These are phyloP conservation scores for Backusella parvicylindrica DNA, from an alignment of 192 early-diverging fungal genomes.

Conservation along the genomic window DNA sequence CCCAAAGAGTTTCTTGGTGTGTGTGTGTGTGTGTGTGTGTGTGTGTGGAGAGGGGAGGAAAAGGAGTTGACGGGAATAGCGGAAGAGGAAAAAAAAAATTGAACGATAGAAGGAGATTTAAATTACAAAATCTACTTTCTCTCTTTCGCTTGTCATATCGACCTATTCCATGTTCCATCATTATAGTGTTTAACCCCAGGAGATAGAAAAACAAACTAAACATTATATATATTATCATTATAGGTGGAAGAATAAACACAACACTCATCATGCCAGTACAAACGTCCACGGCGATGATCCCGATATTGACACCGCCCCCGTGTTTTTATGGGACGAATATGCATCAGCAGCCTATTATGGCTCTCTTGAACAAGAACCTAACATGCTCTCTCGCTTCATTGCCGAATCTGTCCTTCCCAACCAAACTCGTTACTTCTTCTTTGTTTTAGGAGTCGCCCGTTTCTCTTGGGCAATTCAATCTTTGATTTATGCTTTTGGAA, in stretches of 20 bases:
- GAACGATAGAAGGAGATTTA: not conserved
- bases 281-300: slow-evolving; percentile 81
- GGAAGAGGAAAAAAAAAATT: not conserved
- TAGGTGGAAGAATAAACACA: slow-evolving; percentile 89
- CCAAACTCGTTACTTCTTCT: slow-evolving; percentile 65
- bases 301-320: slow-evolving; percentile 80
- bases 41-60: not conserved
- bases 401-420: slow-evolving; percentile 42
- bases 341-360: slow-evolving; percentile 51
- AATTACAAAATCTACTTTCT: not conserved
- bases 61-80: not conserved
- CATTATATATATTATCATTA: not conserved
- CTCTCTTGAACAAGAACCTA: slow-evolving; percentile 42
- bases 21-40: not conserved
- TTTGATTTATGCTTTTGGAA: slow-evolving; percentile 48
- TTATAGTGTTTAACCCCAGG: not conserved
- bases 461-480: slow-evolving; percentile 75
- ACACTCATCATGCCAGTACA: slow-evolving; percentile 78
- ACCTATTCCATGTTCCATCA: not conserved
- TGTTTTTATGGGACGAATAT: slow-evolving; percentile 73
- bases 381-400: slow-evolving; percentile 58
- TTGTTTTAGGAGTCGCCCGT: slow-evolving; percentile 68
- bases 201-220: not conserved
- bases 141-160: not conserved
- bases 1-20: not conserved